Base-by-base conservation (phyloP, 345 rosid genomes). In the Salix suchowensis region DNA sequence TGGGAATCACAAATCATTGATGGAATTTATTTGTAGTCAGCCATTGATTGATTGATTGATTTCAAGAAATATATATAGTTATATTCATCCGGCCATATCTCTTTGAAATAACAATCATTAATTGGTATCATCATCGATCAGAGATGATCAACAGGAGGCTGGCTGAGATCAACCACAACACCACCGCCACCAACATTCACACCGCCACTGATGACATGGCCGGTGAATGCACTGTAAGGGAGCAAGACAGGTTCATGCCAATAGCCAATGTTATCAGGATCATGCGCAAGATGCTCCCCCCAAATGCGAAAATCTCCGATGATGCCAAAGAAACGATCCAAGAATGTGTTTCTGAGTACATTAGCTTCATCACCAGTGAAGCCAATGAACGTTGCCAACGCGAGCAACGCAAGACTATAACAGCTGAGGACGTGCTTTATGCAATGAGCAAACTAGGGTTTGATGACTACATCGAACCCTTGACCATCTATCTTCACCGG, bases 91-190 rank as follows among this genome's bases (percentile, higher is more conserved):
- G 37, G 37, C 7, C 14, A 11, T 11, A 42, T 42, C 46, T 12
- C 46, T 11, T 42, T 10, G 46, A 42, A 10, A 42, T 42, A 42
- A 42, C 46, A 10, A 10, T 42, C 46, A 42, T 42, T 3, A 26
- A 1, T 26, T 42, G 46, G 46, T 42, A 34, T 1, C 36, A 42
- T 42, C 46, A 11, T 58, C 61, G 26, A 55, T 55, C 87, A 23
- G 89, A 85, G 75, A 83, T 80, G 75, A 83, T 80, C n/a, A 81
- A 77, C 81, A 82, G 77, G 84, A 85, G 78, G 14, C 65, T 85
- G 21, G 58, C 80, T 7, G 87, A 83, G 26, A 74, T 76, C 74
- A 82, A 79, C 71, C 82, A 76, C 64, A 65, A 39, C 18, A 60
- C 40, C 68, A 42, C 18, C 73, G 37, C 4, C 68, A 64, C 10